phyloP scores from a whole-genome alignment of 2,329 filamentous ascomycete genomes.

The Sporothrix luriei region DNA sequence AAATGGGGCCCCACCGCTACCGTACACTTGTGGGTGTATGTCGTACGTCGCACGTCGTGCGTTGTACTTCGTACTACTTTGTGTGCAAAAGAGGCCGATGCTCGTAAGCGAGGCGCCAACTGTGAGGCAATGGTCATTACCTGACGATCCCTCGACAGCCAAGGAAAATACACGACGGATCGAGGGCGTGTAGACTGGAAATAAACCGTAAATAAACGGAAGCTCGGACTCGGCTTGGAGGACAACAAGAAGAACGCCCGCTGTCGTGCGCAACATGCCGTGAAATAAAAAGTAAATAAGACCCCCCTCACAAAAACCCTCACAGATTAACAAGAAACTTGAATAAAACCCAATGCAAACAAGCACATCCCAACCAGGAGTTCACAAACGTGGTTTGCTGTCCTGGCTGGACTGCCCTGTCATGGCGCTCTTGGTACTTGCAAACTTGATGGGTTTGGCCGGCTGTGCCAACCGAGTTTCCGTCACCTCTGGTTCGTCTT shows the following conservation, averaged over 20 bases:
- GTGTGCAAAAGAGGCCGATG: not conserved
- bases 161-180: not conserved
- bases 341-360: not conserved
- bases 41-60: too few relatives aligned
- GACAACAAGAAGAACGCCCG: not conserved
- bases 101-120: not conserved
- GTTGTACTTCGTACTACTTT: too few relatives aligned
- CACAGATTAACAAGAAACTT: not conserved
- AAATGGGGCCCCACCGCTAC: slow-evolving; percentile 17
- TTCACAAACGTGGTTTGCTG: not conserved
- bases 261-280: not conserved
- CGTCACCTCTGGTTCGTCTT: not conserved
- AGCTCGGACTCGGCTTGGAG: not conserved
- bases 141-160: not conserved
- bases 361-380: not conserved
- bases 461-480: slow-evolving; percentile 15
- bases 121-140: not conserved
- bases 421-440: not conserved
- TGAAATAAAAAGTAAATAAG: too few relatives aligned
- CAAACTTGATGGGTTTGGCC: not conserved
- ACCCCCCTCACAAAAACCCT: too few relatives aligned
- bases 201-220: slow-evolving; percentile 2
- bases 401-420: not conserved
- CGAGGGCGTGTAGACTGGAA: not conserved
- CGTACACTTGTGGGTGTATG: not conserved